A percentile compares a stretch with the other conserved stretches of the same genome.
Evolutionary conservation across 768 basidiomycete species (phyloP).

Genomic region (Leccinum pellstonianum): DNA sequence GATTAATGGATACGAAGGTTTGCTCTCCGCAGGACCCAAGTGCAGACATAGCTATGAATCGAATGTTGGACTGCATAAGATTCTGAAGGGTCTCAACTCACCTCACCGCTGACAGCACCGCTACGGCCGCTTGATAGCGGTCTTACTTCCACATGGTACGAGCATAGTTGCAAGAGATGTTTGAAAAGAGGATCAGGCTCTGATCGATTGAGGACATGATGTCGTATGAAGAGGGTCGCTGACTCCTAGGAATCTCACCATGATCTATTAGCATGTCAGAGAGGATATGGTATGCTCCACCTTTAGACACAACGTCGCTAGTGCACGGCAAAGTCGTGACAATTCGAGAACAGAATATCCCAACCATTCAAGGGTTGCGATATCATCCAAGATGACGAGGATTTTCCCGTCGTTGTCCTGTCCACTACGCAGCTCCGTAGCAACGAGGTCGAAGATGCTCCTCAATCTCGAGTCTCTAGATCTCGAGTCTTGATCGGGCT

Average conservation of each 20-base stretch:
- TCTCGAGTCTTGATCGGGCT: conserved; percentile 7
- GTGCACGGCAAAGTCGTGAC: conserved; percentile 56
- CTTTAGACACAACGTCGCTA: conserved; percentile 55
- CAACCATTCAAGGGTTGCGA: conserved; percentile 69
- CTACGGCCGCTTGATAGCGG: conserved; percentile 74
- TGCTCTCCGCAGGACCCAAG: conserved; percentile 43
- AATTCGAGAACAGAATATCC: conserved; percentile 55
- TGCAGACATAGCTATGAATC: conserved; percentile 59
- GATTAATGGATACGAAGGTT: conserved; percentile 38
- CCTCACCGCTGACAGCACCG: conserved; percentile 77
- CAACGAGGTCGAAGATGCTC: conserved; percentile 38
- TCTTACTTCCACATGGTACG: conserved; percentile 70
- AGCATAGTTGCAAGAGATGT: conserved; percentile 57
- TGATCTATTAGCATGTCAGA: neutral
- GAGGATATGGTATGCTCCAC: conserved; percentile 31
- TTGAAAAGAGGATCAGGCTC: conserved; percentile 63
- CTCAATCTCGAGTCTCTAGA: conserved; percentile 24
- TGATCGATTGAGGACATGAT: conserved; percentile 54
- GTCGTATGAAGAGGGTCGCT: conserved; percentile 59
- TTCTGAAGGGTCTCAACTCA: conserved; percentile 26
- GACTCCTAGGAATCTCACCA: conserved; percentile 38
- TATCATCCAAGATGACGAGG: conserved; percentile 70
- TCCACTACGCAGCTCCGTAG: conserved; percentile 22
- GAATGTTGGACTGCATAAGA: neutral
- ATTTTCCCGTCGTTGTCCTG: conserved; percentile 14